A percentile compares a stretch with the other conserved stretches of the same genome.
phyloP scores from a whole-genome alignment of 306 rosid species.

The Astragalus membranaceus region DNA sequence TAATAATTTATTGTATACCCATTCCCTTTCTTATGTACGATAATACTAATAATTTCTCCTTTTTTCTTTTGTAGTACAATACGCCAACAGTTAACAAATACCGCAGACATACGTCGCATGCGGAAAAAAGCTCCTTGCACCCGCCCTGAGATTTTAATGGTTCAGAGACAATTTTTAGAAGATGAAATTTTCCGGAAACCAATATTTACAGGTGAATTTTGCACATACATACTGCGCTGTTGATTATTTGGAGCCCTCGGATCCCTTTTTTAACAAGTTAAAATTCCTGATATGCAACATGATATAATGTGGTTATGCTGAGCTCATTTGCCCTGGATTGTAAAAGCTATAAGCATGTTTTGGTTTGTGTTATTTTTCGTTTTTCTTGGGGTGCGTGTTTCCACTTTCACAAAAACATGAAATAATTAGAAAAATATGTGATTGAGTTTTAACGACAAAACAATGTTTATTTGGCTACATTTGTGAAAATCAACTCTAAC shows the following conservation, averaged over 20 bases:
- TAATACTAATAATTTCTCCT: slow-evolving; percentile 21
- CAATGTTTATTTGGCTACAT: background rate
- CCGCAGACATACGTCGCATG: slow-evolving; percentile 89
- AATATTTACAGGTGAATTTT: slow-evolving; percentile 56
- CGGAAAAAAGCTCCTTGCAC: slow-evolving; percentile 98
- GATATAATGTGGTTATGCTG: background rate
- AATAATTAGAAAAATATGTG: background rate
- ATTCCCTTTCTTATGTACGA: background rate
- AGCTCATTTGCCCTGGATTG: background rate
- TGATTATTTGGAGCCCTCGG: background rate
- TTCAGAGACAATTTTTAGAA: slow-evolving; percentile 80
- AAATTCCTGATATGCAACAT: background rate
- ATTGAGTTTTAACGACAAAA: background rate
- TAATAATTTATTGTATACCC: background rate
- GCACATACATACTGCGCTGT: slow-evolving; percentile 4
- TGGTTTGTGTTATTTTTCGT: background rate
- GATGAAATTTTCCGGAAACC: slow-evolving; percentile 71
- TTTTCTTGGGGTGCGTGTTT: background rate
- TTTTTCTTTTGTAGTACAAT: slow-evolving; percentile 56
- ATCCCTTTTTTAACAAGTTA: background rate
- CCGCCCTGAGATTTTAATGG: slow-evolving; percentile 64
- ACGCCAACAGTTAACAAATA: slow-evolving; percentile 81
- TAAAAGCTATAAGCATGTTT: background rate
- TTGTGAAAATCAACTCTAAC: background rate
- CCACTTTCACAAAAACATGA: background rate